Percentiles rank a stretch among this genome's conserved stretches.
These are phyloP conservation scores for Pichia terricola DNA, from an alignment of 1,139 yeast genomes.

Conservation along the genomic window DNA sequence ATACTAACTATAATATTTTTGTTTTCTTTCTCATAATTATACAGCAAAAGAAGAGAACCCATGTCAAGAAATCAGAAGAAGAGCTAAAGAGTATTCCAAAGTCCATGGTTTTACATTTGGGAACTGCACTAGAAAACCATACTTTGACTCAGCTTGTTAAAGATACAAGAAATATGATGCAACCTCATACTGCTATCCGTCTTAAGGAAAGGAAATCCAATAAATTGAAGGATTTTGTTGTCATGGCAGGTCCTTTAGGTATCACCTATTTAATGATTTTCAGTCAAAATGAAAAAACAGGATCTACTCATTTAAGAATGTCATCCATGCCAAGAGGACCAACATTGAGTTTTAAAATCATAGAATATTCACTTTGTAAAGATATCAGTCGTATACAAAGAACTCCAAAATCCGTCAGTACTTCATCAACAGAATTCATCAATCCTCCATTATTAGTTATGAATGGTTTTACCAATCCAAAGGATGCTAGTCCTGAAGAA, in stretches of 20 bases:
- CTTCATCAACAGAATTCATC: conserved; percentile 52
- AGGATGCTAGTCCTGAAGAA: conserved; percentile 55
- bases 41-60: conserved; percentile 72
- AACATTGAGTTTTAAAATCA: conserved; percentile 71
- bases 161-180: conserved; percentile 87
- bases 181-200: conserved; percentile 91
- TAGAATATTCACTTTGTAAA: conserved; percentile 69
- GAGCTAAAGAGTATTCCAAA: conserved; percentile 70
- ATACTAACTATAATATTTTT: neutral
- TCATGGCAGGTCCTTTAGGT: conserved; percentile 96
- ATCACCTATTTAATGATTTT: conserved; percentile 83
- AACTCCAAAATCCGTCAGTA: conserved; percentile 61
- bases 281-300: conserved; percentile 69
- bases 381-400: conserved; percentile 66
- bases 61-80: conserved; percentile 55
- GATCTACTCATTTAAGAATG: conserved; percentile 72
- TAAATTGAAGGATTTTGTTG: conserved; percentile 79
- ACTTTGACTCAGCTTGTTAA: conserved; percentile 74
- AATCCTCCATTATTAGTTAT: conserved; percentile 85
- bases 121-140: conserved; percentile 69
- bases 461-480: conserved; percentile 68
- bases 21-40: neutral
- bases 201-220: conserved; percentile 81
- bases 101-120: conserved; percentile 88
- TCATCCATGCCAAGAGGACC: conserved; percentile 94